Percentiles rank a stretch among this genome's conserved stretches.
Conservation (phyloP, 768 basidiomycete genomes). For the Omphalotus guepiniiformis region DNA sequence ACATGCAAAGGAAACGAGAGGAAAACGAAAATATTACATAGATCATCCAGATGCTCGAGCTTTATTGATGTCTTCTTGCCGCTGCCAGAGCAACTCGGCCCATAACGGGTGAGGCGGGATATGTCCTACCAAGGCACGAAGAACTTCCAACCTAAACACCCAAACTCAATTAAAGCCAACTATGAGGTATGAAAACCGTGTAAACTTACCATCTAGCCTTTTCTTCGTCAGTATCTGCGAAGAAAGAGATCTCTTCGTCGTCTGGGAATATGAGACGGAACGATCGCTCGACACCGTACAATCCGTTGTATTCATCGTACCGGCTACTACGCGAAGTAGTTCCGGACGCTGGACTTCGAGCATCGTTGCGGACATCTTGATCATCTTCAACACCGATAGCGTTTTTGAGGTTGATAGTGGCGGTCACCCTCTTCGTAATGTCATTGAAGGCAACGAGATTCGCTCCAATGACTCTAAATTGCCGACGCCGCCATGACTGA, state of each 20-base stretch:
- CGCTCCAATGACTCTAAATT: slow-evolving; percentile 79
- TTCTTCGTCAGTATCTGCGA: slow-evolving; percentile 86
- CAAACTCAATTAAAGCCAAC: neutral
- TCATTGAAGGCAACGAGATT: slow-evolving; percentile 90
- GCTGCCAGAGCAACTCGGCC: slow-evolving; percentile 89
- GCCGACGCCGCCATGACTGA: slow-evolving; percentile 80
- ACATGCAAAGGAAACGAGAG: too few species aligned
- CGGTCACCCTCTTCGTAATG: slow-evolving; percentile 84
- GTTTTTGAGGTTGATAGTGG: slow-evolving; percentile 88
- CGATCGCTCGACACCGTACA: slow-evolving; percentile 73
- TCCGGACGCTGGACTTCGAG: slow-evolving; percentile 41
- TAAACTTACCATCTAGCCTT: slow-evolving; percentile 75
- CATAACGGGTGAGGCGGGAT: slow-evolving; percentile 92
- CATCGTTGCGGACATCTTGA: slow-evolving; percentile 48
- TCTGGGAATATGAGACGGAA: slow-evolving; percentile 81
- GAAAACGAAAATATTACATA: too few species aligned
- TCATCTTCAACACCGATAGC: slow-evolving; percentile 76
- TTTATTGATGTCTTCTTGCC: slow-evolving; percentile 52
- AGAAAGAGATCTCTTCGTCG: slow-evolving; percentile 82
- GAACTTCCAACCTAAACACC: slow-evolving; percentile 70
- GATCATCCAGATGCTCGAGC: too few species aligned
- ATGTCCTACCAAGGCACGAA: slow-evolving; percentile 79
- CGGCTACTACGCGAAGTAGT: slow-evolving; percentile 31
- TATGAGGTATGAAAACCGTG: neutral
- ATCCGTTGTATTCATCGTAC: slow-evolving; percentile 55